Conservation (phyloP, 768 basidiomycete genomes). For the Lactarius vividus region DNA sequence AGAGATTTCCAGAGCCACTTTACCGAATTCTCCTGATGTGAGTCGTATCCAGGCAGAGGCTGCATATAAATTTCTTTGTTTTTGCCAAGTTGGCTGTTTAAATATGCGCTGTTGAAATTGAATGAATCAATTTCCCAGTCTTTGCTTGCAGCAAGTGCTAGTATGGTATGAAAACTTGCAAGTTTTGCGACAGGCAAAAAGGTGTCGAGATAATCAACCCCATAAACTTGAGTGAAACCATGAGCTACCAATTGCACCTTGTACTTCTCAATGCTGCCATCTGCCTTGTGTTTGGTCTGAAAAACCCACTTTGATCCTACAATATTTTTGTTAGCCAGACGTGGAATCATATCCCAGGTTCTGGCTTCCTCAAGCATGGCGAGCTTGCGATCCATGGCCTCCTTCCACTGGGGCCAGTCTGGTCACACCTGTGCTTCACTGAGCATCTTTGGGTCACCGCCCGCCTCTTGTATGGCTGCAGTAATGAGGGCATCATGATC, state of each 20-base stretch:
- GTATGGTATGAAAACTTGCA: slow-evolving; percentile 29
- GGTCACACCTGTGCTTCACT: slow-evolving; percentile 30
- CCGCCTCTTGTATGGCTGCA: neutral
- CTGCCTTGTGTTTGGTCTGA: too few relatives aligned
- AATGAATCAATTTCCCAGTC: too few relatives aligned
- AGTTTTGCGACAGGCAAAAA: slow-evolving; percentile 36
- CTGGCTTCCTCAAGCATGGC: slow-evolving; percentile 26
- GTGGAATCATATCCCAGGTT: slow-evolving; percentile 34
- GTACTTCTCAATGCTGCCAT: too few relatives aligned
- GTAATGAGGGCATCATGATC: neutral
- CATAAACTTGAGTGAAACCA: too few relatives aligned
- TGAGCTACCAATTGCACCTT: too few relatives aligned
- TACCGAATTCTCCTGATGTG: too few relatives aligned
- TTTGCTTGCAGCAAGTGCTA: slow-evolving; percentile 26
- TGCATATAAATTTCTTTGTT: neutral
- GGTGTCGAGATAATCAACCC: slow-evolving; percentile 31
- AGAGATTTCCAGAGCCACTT: slow-evolving; percentile 3
- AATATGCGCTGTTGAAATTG: slow-evolving; percentile 34
- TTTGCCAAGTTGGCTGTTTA: slow-evolving; percentile 5
- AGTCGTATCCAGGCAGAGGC: too few relatives aligned
- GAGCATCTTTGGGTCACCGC: neutral
- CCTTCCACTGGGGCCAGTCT: slow-evolving; percentile 32
- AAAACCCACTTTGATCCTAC: too few relatives aligned
- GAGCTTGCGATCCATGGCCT: slow-evolving; percentile 30
- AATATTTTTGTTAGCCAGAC: too few relatives aligned